Evolutionary conservation across 1,139 yeast genomes (phyloP).

Genomic region (Taphrina communis): DNA sequence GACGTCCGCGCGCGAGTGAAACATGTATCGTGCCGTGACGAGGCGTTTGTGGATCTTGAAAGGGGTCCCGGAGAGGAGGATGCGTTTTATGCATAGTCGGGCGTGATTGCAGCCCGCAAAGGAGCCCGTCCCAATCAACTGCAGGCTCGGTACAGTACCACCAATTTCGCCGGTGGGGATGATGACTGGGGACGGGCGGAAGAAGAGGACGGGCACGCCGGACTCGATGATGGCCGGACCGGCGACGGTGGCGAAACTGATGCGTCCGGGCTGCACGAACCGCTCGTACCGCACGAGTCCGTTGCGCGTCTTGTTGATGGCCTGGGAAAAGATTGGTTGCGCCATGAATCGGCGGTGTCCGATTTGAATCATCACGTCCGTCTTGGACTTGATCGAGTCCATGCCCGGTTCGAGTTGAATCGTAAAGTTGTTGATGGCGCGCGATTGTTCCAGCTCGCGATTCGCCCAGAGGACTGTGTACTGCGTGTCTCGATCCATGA

Average conservation of each 20-base stretch:
- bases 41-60: constrained; percentile 91
- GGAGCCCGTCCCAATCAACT: constrained; percentile 86
- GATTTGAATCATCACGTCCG: constrained; percentile 80
- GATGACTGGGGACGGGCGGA: constrained; percentile 56
- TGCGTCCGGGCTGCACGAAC: constrained; percentile 77
- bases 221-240: constrained; percentile 88
- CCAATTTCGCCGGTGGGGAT: neutral
- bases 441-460: constrained; percentile 78
- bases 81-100: constrained; percentile 84
- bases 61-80: constrained; percentile 90
- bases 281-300: constrained; percentile 87
- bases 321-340: constrained; percentile 81
- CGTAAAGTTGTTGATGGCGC: constrained; percentile 74
- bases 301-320: constrained; percentile 71
- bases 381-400: constrained; percentile 81
- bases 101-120: constrained; percentile 85
- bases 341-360: constrained; percentile 86
- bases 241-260: constrained; percentile 81
- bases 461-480: constrained; percentile 55
- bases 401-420: constrained; percentile 80
- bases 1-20: constrained; percentile 89
- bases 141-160: constrained; percentile 51
- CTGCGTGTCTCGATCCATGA: constrained; percentile 64
- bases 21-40: constrained; percentile 95
- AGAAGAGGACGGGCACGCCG: constrained; percentile 54